A percentile compares a stretch with the other conserved stretches of the same genome.
These are phyloP conservation scores for Colletotrichum ledebouriae DNA, from an alignment of 2,329 filamentous ascomycete species.

Conservation along the genomic window DNA sequence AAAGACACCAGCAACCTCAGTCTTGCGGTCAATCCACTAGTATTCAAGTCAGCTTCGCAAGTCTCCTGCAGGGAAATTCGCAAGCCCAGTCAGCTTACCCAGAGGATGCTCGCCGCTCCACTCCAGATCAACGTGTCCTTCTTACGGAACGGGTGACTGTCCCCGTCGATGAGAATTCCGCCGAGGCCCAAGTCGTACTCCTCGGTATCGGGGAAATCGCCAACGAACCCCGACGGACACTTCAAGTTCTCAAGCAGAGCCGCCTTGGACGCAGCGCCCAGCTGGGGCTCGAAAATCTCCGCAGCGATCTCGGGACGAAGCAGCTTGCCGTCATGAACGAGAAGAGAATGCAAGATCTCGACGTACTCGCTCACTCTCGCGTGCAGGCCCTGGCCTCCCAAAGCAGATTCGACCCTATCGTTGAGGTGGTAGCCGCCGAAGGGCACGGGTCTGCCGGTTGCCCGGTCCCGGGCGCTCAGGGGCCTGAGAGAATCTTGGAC, in stretches of 20 bases:
- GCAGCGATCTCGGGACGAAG: constrained; percentile 57
- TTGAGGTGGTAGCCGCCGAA: constrained; percentile 18
- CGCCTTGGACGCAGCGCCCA: constrained; percentile 44
- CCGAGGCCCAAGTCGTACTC: constrained; percentile 57
- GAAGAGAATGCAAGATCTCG: constrained; percentile 59
- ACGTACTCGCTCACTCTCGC: constrained; percentile 57
- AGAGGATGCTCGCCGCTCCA: constrained; percentile 60
- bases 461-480: constrained; percentile 37
- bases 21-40: constrained; percentile 50
- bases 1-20: constrained; percentile 56
- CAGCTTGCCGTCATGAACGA: constrained; percentile 59
- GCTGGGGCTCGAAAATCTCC: constrained; percentile 61
- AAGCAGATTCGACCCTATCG: constrained; percentile 43
- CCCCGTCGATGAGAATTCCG: constrained; percentile 55
- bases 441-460: constrained; percentile 35
- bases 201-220: constrained; percentile 49
- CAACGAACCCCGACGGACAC: constrained; percentile 45
- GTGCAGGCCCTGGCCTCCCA: constrained; percentile 53
- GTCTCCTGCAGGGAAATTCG: background rate
- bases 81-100: constrained; percentile 52
- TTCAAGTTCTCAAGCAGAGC: constrained; percentile 47
- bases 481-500: constrained; percentile 20
- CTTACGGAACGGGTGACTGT: constrained; percentile 53
- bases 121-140: constrained; percentile 58
- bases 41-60: background rate